phyloP scores from a whole-genome alignment of 2,329 filamentous ascomycete genomes.

The Colletotrichum tropicale region DNA sequence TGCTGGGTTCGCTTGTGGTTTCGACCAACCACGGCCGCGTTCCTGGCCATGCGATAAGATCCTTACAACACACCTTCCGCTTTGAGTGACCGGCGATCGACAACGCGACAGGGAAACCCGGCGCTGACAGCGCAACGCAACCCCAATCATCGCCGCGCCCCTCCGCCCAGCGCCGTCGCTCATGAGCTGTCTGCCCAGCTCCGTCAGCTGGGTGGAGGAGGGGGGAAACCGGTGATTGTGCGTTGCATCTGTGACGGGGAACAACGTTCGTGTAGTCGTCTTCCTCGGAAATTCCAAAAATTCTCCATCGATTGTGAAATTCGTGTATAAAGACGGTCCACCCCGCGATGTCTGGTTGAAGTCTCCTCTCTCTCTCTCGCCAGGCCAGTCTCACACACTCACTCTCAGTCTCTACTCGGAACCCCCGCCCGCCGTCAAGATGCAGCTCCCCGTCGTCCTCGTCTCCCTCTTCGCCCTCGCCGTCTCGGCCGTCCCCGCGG shows the following conservation, averaged over 20 bases:
- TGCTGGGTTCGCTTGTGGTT: neutral
- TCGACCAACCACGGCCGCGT: conserved; percentile 15
- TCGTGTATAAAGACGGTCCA: neutral
- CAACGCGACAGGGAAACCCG: neutral
- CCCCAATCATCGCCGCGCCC: neutral
- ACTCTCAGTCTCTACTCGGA: neutral
- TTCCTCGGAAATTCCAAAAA: neutral
- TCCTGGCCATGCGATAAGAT: conserved; percentile 21
- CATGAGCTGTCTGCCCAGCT: neutral
- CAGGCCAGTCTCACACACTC: neutral
- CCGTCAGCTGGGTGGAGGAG: neutral
- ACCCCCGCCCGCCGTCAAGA: neutral
- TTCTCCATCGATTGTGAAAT: neutral
- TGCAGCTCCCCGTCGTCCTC: conserved; percentile 20
- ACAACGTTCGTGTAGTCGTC: neutral
- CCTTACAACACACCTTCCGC: conserved; percentile 9
- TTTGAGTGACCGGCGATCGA: conserved; percentile 6
- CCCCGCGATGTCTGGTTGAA: neutral
- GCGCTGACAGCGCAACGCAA: neutral
- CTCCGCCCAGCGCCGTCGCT: neutral
- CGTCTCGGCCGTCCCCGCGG: conserved; percentile 8
- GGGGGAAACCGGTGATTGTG: neutral
- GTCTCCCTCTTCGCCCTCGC: conserved; percentile 18
- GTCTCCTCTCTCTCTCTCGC: neutral
- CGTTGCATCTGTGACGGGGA: neutral